phyloP scores from a whole-genome alignment of 768 basidiomycete species.

The Antrodiella citrinella region DNA sequence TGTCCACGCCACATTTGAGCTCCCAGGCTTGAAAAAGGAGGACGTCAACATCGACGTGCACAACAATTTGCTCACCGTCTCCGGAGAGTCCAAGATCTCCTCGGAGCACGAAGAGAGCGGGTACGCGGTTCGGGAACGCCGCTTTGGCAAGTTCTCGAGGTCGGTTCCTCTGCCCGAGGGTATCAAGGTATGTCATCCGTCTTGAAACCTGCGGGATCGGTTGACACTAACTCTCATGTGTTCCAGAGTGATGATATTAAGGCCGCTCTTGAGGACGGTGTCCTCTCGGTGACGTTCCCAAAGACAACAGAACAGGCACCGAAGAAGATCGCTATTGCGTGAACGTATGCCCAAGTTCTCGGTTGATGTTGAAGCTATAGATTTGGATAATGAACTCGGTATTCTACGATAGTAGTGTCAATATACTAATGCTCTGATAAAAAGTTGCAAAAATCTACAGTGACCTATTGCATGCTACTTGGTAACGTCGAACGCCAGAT shows the following conservation, averaged over 20 bases:
- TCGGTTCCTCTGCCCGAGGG: conserved; percentile 38
- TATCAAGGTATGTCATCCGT: conserved; percentile 28
- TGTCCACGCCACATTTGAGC: conserved; percentile 44
- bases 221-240: conserved; percentile 4
- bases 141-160: conserved; percentile 40
- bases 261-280: conserved; percentile 43
- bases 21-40: conserved; percentile 44
- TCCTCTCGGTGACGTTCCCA: conserved; percentile 48
- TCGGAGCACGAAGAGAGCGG: conserved; percentile 24
- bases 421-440: no score
- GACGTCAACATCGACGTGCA: conserved; percentile 37
- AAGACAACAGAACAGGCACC: conserved; percentile 29
- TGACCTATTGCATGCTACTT: not conserved
- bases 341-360: conserved; percentile 6
- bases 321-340: conserved; percentile 30
- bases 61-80: conserved; percentile 37
- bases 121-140: conserved; percentile 36
- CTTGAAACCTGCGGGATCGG: not conserved
- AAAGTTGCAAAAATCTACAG: no score
- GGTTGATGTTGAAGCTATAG: not conserved
- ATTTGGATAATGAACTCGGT: not conserved
- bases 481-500: not conserved
- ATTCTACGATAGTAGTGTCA: not conserved
- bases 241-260: conserved; percentile 35
- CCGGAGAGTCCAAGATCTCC: conserved; percentile 30